Evolutionary conservation across 2,329 filamentous ascomycete genomes (phyloP).

Genomic region (Neopestalotiopsis sp.): DNA sequence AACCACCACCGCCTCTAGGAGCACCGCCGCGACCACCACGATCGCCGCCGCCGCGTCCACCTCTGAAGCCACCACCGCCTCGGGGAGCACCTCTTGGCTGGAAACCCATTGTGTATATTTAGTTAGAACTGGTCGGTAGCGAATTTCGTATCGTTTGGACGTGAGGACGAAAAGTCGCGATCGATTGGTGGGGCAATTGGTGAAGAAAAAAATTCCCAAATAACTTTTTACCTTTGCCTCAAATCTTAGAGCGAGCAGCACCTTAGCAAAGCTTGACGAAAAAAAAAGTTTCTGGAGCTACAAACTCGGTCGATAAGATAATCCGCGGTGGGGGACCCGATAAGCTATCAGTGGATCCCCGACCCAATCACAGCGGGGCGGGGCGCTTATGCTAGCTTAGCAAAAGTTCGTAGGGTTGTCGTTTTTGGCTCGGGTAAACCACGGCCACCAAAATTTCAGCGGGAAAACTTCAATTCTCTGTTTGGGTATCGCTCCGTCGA

Average conservation of each 20-base stretch:
- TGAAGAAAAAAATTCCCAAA: constrained; percentile 15
- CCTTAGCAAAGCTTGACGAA: constrained; percentile 13
- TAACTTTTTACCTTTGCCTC: constrained; percentile 5
- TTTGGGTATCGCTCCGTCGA: constrained; percentile 14
- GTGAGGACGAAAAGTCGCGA: constrained; percentile 4
- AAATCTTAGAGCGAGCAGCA: constrained; percentile 1
- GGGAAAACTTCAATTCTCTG: constrained; percentile 43
- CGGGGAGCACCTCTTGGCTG: constrained; percentile 44
- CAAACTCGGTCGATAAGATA: constrained; percentile 18
- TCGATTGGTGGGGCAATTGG: constrained; percentile 21
- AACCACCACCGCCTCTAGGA: constrained; percentile 43
- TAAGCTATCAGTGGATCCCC: background rate
- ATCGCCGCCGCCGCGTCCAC: constrained; percentile 35
- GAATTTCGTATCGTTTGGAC: background rate
- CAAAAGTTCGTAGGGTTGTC: constrained; percentile 20
- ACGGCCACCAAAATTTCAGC: constrained; percentile 37
- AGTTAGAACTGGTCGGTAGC: background rate
- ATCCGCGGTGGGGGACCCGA: constrained; percentile 12
- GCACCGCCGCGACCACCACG: constrained; percentile 42
- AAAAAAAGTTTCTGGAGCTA: constrained; percentile 21
- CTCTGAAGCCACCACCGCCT: constrained; percentile 41
- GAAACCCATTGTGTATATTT: constrained; percentile 44
- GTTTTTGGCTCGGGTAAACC: constrained; percentile 16
- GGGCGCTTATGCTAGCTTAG: background rate
- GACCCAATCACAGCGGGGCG: constrained; percentile 14